Conservation (phyloP, 108 stramenopile species). For the Stephanodiscus minutulus region DNA sequence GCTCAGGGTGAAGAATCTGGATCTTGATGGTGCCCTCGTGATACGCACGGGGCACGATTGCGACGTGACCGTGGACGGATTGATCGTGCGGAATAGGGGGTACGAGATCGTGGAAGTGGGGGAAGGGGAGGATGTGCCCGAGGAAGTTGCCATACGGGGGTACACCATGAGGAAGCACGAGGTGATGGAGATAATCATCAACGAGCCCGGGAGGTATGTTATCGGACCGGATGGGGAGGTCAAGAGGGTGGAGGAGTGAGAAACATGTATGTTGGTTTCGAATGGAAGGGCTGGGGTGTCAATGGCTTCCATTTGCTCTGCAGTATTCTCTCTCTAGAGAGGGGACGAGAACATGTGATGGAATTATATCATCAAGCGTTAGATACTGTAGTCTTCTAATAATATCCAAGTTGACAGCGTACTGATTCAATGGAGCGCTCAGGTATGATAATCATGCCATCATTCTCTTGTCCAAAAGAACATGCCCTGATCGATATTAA, state of each 20-base stretch:
- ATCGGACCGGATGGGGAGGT: slow-evolving; percentile 70
- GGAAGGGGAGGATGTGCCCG: slow-evolving; percentile 63
- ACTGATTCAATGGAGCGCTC: too few species aligned
- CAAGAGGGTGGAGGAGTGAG: slow-evolving; percentile 31
- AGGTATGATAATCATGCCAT: too few species aligned
- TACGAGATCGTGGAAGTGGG: slow-evolving; percentile 74
- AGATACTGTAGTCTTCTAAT: too few species aligned
- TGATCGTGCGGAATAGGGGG: slow-evolving; percentile 78
- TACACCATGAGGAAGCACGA: slow-evolving; percentile 87
- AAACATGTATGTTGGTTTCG: too few species aligned
- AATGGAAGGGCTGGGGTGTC: too few species aligned
- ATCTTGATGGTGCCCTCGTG: slow-evolving; percentile 85
- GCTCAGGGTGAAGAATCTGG: slow-evolving; percentile 73
- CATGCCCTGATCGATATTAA: too few species aligned
- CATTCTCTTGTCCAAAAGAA: too few species aligned
- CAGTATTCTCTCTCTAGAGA: too few species aligned
- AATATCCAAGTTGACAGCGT: too few species aligned
- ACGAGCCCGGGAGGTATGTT: slow-evolving; percentile 79
- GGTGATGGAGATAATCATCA: slow-evolving; percentile 67
- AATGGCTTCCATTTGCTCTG: too few species aligned
- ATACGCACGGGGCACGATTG: slow-evolving; percentile 69
- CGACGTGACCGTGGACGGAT: slow-evolving; percentile 75
- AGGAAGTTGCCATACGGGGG: slow-evolving; percentile 82
- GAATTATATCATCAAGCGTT: too few species aligned
- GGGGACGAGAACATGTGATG: too few species aligned